phyloP scores from a whole-genome alignment of 768 basidiomycete species.

The Gloeostereum incarnatum region DNA sequence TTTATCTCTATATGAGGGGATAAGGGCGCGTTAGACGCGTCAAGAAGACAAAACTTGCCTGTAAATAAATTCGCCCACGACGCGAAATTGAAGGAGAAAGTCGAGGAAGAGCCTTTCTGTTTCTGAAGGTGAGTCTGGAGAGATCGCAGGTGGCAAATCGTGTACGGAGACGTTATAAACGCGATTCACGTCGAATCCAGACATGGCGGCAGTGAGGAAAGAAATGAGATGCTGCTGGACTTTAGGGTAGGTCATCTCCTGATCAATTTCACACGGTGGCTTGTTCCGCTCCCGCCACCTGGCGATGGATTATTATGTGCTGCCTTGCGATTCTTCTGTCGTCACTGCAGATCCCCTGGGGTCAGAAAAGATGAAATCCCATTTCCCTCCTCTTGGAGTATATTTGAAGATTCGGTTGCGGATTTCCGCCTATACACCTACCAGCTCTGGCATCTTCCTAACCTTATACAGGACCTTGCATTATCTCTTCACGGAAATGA shows the following conservation, averaged over 20 bases:
- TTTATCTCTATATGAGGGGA: conserved; percentile 51
- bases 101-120: conserved; percentile 74
- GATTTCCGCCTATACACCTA: background rate
- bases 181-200: conserved; percentile 78
- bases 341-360: too few species aligned
- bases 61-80: conserved; percentile 89
- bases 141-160: conserved; percentile 41
- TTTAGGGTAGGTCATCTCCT: too few species aligned
- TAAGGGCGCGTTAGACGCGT: background rate
- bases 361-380: too few species aligned
- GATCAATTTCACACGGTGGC: too few species aligned
- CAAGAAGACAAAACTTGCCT: conserved; percentile 37
- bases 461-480: conserved; percentile 19
- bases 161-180: conserved; percentile 79
- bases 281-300: too few species aligned
- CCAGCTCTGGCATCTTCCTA: conserved; percentile 13
- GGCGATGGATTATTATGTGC: too few species aligned
- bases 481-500: conserved; percentile 23
- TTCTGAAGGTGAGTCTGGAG: conserved; percentile 70
- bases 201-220: conserved; percentile 40
- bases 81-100: conserved; percentile 81
- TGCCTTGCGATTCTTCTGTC: too few species aligned
- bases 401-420: background rate
- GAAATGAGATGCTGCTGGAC: conserved; percentile 5
- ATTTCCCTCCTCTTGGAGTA: background rate